Conservation (phyloP, 2,329 filamentous ascomycete genomes). For the Fragosphaeria purpurea region DNA sequence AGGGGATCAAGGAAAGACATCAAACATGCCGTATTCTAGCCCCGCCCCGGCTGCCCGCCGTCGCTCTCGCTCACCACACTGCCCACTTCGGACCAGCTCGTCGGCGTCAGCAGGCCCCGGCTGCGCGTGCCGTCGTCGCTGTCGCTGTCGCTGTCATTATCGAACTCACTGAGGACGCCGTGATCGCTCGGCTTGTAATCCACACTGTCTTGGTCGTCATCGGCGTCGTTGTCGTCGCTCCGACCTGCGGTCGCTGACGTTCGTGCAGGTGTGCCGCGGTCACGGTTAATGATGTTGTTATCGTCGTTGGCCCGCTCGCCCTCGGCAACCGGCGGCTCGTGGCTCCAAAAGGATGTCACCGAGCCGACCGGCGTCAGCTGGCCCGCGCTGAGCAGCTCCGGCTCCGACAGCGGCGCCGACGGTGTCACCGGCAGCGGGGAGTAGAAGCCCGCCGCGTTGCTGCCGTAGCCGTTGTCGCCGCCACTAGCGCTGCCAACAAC, state of each 20-base stretch:
- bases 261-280: conserved; percentile 8
- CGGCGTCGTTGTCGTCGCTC: conserved; percentile 47
- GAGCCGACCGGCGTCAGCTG: conserved; percentile 51
- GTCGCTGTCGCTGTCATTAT: conserved; percentile 33
- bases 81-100: conserved; percentile 56
- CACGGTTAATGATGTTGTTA: background rate
- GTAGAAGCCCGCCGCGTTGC: conserved; percentile 41
- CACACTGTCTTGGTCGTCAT: conserved; percentile 38
- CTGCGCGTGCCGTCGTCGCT: conserved; percentile 37
- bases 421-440: conserved; percentile 48
- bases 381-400: conserved; percentile 41
- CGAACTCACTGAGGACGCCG: conserved; percentile 39
- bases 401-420: conserved; percentile 39
- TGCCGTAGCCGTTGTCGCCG: too few species aligned
- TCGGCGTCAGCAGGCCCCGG: conserved; percentile 45
- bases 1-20: background rate
- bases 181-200: too few species aligned
- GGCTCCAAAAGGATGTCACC: conserved; percentile 35
- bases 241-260: conserved; percentile 26
- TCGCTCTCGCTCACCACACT: conserved; percentile 52
- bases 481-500: too few species aligned
- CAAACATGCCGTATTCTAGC: conserved; percentile 11
- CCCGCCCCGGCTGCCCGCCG: conserved; percentile 5
- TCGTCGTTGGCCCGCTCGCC: background rate
- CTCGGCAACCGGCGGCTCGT: conserved; percentile 25